Evolutionary conservation across 2,329 filamentous ascomycete genomes (phyloP).

Genomic region (Xylaria sp.): DNA sequence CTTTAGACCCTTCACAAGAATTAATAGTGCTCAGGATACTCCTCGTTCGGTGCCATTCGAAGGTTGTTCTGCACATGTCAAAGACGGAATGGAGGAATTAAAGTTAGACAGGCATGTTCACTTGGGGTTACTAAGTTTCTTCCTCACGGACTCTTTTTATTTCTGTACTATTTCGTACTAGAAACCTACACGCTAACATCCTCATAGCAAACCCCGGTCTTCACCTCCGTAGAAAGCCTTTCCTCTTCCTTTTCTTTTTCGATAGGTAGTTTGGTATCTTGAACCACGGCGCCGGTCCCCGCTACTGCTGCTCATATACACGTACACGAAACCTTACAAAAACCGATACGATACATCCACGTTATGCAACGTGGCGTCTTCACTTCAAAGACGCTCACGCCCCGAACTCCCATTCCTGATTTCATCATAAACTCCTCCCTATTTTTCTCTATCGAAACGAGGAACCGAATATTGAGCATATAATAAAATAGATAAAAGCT

Average conservation of each 20-base stretch:
- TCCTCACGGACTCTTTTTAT: slow-evolving; percentile 1
- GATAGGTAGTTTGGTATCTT: not conserved
- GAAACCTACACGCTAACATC: not conserved
- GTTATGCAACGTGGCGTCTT: slow-evolving; percentile 11
- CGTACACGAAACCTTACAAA: slow-evolving; percentile 12
- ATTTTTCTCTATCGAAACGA: slow-evolving; percentile 28
- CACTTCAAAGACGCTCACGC: slow-evolving; percentile 7
- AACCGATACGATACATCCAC: not conserved
- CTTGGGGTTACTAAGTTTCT: not conserved
- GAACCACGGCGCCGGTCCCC: not conserved
- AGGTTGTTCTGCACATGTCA: not conserved
- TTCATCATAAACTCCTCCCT: slow-evolving; percentile 13
- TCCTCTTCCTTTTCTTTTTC: not conserved
- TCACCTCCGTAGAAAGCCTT: not conserved
- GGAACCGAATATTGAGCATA: slow-evolving; percentile 22
- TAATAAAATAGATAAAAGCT: slow-evolving; percentile 10
- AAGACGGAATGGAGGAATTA: not conserved
- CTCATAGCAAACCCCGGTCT: not conserved
- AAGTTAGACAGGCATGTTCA: not conserved
- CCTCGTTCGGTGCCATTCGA: too few relatives aligned
- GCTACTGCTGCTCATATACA: slow-evolving; percentile 10
- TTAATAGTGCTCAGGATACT: too few relatives aligned
- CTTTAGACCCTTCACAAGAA: not conserved
- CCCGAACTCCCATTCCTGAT: slow-evolving; percentile 24
- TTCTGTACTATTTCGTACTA: not conserved